Base-by-base conservation (phyloP, 2,329 filamentous ascomycete species). In the Botrytis deweyae region DNA sequence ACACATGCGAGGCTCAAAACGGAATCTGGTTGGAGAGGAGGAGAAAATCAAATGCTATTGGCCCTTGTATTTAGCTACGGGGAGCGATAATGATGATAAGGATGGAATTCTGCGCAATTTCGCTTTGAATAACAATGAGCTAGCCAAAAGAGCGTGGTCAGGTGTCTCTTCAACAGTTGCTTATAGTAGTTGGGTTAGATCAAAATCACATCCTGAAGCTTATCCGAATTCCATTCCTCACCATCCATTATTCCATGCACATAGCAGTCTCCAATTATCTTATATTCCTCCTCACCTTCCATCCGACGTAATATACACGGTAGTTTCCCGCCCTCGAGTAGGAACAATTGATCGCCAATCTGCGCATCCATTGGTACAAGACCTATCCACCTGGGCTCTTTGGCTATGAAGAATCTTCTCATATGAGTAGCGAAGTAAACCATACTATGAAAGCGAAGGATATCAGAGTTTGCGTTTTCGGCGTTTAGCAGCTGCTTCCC, bases 181-280 rank as follows among this genome's bases (percentile, higher is more conserved):
- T n/a, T 44, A 12, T 20, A 40, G 18, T 40, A 7, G 2, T 64
- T 63, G 8, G 12, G 8, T 20, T 42, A 44, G 8, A 44, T 16
- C 8, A 29, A 20, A 44, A 42, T 5, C 9, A 64, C 25, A 64
- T 64, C n/a, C 22, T 44, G 25, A 42, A 29, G 62, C 25, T 44
- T 18, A 20, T 64, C 25, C 38, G 8, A 10, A 42, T 44, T 29
- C 38, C 62, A 44, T 42, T 29, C 25, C 44, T 25, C 67, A 22
- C 52, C 49, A 20, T 70, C 36, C 49, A 69, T 69, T 20, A 42
- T 69, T 33, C 36, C 38, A 59, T 69, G 25, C 22, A 59, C 49
- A 29, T 59, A 42, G 36, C 33, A 36, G 14, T 59, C 49, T 58
- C 66, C 49, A 33, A 67, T 64, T 25, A 64, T 40, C 18, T 36